Conservation (phyloP, 495 filamentous ascomycete genomes). For the Podospora appendiculata region DNA sequence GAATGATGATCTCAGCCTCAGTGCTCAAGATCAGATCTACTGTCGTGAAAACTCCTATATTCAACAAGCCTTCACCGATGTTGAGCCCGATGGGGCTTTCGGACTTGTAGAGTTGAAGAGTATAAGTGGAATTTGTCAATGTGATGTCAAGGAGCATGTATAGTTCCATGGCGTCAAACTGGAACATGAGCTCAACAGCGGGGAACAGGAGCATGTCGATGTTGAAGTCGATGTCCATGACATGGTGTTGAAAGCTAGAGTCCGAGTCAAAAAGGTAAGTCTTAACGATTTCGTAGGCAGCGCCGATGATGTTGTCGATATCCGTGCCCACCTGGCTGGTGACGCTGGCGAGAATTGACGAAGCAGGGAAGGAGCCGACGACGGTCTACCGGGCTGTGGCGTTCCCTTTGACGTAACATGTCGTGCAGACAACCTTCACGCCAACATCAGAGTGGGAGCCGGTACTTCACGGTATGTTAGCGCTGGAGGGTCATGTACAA, state of each 20-base stretch:
- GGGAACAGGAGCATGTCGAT: slow-evolving; percentile 35
- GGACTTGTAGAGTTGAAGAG: slow-evolving; percentile 39
- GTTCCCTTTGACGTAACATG: slow-evolving; percentile 43
- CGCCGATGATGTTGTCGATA: neutral
- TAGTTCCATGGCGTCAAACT: slow-evolving; percentile 42
- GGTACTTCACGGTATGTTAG: neutral
- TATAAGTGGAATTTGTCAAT: slow-evolving; percentile 36
- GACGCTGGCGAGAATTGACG: slow-evolving; percentile 5
- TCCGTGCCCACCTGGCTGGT: slow-evolving; percentile 9
- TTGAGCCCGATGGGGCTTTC: slow-evolving; percentile 26
- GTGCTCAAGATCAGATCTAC: slow-evolving; percentile 42
- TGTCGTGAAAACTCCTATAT: slow-evolving; percentile 34
- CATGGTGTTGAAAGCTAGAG: slow-evolving; percentile 14
- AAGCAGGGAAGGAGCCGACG: neutral
- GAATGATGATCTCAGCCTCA: slow-evolving; percentile 38
- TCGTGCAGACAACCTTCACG: slow-evolving; percentile 39
- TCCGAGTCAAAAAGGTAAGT: slow-evolving; percentile 16
- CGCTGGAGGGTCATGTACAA: neutral
- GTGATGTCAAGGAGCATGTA: slow-evolving; percentile 43
- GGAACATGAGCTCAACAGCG: slow-evolving; percentile 32
- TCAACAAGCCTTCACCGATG: slow-evolving; percentile 25
- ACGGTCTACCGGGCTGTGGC: slow-evolving; percentile 35
- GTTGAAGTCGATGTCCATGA: slow-evolving; percentile 25
- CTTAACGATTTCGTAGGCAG: neutral
- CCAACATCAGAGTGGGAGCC: neutral